Base-by-base conservation (phyloP, 192 early-diverging fungal species). In the Kickxella alabastrina region DNA sequence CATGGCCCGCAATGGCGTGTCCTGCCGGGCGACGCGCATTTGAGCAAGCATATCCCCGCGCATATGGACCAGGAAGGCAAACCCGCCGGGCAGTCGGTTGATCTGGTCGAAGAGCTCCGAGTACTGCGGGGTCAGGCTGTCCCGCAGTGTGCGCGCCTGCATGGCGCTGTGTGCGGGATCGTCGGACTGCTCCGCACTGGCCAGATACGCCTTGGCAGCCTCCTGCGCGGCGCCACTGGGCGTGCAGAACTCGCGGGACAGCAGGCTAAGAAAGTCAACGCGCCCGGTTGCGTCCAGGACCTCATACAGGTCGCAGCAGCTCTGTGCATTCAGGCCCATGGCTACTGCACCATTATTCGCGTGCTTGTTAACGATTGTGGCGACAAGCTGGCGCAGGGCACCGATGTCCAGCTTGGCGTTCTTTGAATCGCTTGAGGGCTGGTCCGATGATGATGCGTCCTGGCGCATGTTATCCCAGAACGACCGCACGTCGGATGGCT, bases 61-160 rank as follows among this genome's bases (percentile, higher is more conserved):
- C 68, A 94, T 77, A 38, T 87, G 79, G 1, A 92, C 79, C 22
- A 94, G 63, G 48, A 92, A 91, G 34, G 85, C 83, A 61, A 89
- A 81, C 15, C 92, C 92, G 18, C 82, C 85, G 0, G 90, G 88
- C 13, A 92, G 76, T 6, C 75, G 65, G 56, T 84, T 89, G 38
- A 91, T 81, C 38, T 84, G 81, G 45, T 86, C 81, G 60, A 94
- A 90, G 18, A 92, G 86, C 50, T 75, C 71, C 35, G 84, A 78
- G 65, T 87, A 87, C 8, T 68, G 65, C 1, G 90, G 90, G 1
- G 79, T 79, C 15, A 94, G 57, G 6, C 80, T 57, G 42, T 84
- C 74, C 18, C 87, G 82, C 14, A 93, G 68, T 6, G 71, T 54
- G 31, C 80, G 68, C 28, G 89, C 86, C 22, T 55, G 26, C 22